These are phyloP conservation scores for Saccharomycopsis hybrid DNA, from an alignment of 1,139 yeast genomes.

Conservation along the genomic window DNA sequence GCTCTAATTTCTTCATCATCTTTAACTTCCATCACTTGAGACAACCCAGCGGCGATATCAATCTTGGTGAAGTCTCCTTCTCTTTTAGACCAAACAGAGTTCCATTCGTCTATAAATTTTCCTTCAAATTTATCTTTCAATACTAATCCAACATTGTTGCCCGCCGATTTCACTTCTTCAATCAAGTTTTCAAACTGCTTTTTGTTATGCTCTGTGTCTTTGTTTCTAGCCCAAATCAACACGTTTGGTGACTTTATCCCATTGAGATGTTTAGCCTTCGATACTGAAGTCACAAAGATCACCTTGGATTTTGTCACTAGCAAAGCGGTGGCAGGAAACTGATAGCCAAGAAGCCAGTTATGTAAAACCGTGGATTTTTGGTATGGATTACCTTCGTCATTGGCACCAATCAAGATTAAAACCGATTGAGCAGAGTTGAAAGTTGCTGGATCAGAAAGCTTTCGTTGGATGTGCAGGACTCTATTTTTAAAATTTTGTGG, in stretches of 20 bases:
- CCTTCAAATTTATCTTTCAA: constrained; percentile 76
- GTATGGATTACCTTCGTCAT: constrained; percentile 84
- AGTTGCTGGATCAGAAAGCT: constrained; percentile 33
- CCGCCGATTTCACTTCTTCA: constrained; percentile 40
- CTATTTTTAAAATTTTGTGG: constrained; percentile 38
- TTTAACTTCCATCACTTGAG: constrained; percentile 62
- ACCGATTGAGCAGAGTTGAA: constrained; percentile 50
- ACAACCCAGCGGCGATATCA: constrained; percentile 54
- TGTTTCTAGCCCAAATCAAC: constrained; percentile 71
- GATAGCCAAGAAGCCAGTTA: constrained; percentile 91
- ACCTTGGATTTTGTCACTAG: constrained; percentile 57
- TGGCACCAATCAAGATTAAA: constrained; percentile 70
- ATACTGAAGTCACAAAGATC: constrained; percentile 70
- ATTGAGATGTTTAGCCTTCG: constrained; percentile 77
- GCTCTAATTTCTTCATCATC: constrained; percentile 71
- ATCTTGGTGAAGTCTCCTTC: constrained; percentile 38
- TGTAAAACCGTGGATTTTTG: constrained; percentile 85
- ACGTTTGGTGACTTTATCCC: constrained; percentile 46
- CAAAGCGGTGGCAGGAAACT: constrained; percentile 84
- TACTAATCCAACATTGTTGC: constrained; percentile 55
- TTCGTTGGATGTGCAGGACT: constrained; percentile 36
- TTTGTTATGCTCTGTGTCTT: constrained; percentile 72
- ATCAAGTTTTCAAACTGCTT: constrained; percentile 57
- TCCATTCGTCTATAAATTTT: constrained; percentile 78
- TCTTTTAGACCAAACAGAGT: constrained; percentile 44